Base-by-base conservation (phyloP, 2,329 filamentous ascomycete species). In the Ceratocystis eucalypticola region DNA sequence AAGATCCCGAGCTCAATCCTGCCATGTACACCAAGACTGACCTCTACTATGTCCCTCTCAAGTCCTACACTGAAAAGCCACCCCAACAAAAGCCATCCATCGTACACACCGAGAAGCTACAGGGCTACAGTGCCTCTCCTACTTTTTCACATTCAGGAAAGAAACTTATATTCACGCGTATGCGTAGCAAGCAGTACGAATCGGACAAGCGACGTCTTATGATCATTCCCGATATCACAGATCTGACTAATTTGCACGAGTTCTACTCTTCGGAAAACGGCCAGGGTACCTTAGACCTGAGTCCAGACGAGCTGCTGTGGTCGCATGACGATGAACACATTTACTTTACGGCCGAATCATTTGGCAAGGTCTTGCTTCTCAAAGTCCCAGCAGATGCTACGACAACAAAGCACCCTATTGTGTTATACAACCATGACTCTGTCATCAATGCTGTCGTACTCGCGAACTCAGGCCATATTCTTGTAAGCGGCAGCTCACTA, bases 21-120 rank as follows among this genome's bases (percentile, higher is more conserved):
- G 88, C 89, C 0, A 82, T 88, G 66, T 84, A 88, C 74, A 96
- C 91, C 5, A 93, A 92, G 71, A 87, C 87, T 0, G 88, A 94
- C 72, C 81, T 95, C 41, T 96, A 94, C 75, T 84, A 87, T 61
- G 81, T 88, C 3, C 82, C 85, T 0, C 77, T 91, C 41, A 77
- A 79, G 62, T 82, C 80, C 3, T 91, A 88, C 72, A 61, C 66
- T 64, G 72, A 80, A 73, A 74, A 84, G 69, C 77, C 80, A 28
- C 67, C 73, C 65, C 84, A 80, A 3, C 6, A 25, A 25, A 33
- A 57, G 44, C 66, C 66, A 20, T 80, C 78, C 72, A 76, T 82
- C 65, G 78, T 83, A 65, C 33, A 63, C 37, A 87, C 83, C 25
- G 82, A 79, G 66, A 77, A 77, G 72, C 73, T 88, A 72, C n/a